These are phyloP conservation scores for Daldinia sp. DNA, from an alignment of 2,329 filamentous ascomycete species.

Conservation along the genomic window DNA sequence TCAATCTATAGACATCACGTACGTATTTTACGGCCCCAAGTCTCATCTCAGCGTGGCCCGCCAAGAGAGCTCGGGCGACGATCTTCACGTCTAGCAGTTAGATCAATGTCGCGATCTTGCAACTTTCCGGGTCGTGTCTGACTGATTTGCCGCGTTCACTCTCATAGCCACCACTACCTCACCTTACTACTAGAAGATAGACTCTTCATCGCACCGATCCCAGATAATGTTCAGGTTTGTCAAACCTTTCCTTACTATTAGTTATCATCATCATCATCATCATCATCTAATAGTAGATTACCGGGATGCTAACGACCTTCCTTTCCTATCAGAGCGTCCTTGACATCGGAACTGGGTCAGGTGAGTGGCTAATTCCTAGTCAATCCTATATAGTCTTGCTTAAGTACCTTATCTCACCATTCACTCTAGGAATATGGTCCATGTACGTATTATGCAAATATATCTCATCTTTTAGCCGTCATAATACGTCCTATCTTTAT, in stretches of 20 bases:
- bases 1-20: constrained; percentile 40
- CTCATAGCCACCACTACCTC: constrained; percentile 43
- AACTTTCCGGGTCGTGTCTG: not conserved
- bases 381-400: not conserved
- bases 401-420: constrained; percentile 10
- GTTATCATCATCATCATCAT: not conserved
- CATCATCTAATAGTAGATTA: not conserved
- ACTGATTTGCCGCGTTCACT: constrained; percentile 6
- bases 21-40: constrained; percentile 7
- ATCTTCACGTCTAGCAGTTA: not conserved
- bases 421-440: constrained; percentile 47
- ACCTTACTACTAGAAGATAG: constrained; percentile 44
- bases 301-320: constrained; percentile 5
- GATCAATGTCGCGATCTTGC: not conserved
- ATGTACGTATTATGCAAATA: constrained; percentile 38
- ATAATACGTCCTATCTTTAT: not conserved
- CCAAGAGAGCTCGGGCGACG: not conserved
- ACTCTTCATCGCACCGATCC: constrained; percentile 47
- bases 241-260: not conserved
- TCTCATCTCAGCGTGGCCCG: not conserved
- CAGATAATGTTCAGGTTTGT: constrained; percentile 42
- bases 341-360: constrained; percentile 50
- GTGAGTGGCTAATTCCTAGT: constrained; percentile 27
- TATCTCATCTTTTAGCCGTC: not conserved
- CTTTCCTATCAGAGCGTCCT: constrained; percentile 42